Percentiles rank a stretch among this genome's conserved stretches.
phyloP scores from a whole-genome alignment of 306 rosid species.

The Cicer cuneatum region DNA sequence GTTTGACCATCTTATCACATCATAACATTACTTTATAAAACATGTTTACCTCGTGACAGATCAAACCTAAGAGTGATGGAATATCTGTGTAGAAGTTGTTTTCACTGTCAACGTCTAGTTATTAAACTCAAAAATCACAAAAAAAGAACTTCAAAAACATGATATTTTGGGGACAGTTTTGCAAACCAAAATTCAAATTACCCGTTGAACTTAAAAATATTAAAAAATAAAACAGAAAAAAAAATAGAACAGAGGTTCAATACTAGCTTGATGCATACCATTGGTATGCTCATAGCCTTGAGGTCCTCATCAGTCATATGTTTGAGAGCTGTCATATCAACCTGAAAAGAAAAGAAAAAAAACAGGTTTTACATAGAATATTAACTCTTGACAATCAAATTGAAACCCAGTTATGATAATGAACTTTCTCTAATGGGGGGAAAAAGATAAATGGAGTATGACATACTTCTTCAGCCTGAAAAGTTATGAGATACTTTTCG shows the following conservation, averaged over 20 bases:
- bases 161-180: neutral
- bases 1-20: neutral
- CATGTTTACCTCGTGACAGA: neutral
- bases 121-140: neutral
- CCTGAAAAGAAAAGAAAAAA: slow-evolving; percentile 56
- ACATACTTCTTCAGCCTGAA: slow-evolving; percentile 99
- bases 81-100: neutral
- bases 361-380: slow-evolving; percentile 28
- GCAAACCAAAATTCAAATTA: slow-evolving; percentile 7
- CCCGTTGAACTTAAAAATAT: slow-evolving; percentile 12
- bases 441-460: neutral
- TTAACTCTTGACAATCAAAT: slow-evolving; percentile 12
- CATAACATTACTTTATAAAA: neutral
- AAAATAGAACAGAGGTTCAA: neutral
- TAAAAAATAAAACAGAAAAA: slow-evolving; percentile 13
- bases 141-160: neutral
- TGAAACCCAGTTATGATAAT: slow-evolving; percentile 29
- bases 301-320: slow-evolving; percentile 99
- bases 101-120: neutral
- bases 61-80: too few species aligned
- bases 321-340: slow-evolving; percentile 94
- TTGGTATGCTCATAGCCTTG: slow-evolving; percentile 96
- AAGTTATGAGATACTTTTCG: slow-evolving; percentile 86
- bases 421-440: slow-evolving; percentile 7
- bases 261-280: slow-evolving; percentile 59